Evolutionary conservation across 2,329 filamentous ascomycete genomes (phyloP), one percentile per base, ranked within the genome.

Genomic region (Cercospora sesami): DNA sequence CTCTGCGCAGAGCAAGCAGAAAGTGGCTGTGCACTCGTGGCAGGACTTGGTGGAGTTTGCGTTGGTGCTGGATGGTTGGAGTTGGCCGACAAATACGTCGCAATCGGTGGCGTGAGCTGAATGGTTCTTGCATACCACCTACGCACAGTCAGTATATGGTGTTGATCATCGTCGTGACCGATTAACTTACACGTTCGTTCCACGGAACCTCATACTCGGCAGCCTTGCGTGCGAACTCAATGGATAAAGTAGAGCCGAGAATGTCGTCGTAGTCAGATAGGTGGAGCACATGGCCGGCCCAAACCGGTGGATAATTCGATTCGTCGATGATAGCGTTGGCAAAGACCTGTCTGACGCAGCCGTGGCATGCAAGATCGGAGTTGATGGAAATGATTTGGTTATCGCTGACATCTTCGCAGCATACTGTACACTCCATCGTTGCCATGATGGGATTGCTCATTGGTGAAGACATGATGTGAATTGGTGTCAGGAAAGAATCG

Each of bases 241-340:
- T 16, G 10, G 30, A 23, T n/a, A 63, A n/a, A 14, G 42, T 14
- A n/a, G 45, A 14, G 23, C 51, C 61, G 9, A 63, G 16, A 48
- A 55, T 55, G 45, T 55, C n/a, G 18, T 53, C 45, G 16, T 55
- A 63, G 18, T 63, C 61, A 21, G 42, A 23, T 3, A 63, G 28
- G 28, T 16, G 45, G 6, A 63, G 45, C 21, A 31, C 6, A 3
- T 23, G 26, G n/a, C 42, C 61, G 6, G 28, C 28, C 61, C 61
- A 63, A 10, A 63, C 45, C 31, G 61, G 61, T 36, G 61, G 61
- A 12, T 51, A 63, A 16, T 55, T 63, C 10, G 42, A 26, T 21
- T 63, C 61, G 28, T 31, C 28, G 21, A 23, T 16, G n/a, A 55
- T 31, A n/a, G 61, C 61, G 18, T 55, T 51, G 10, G 18, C 18